Evolutionary conservation across 164 flowering plant genomes (phyloP), one percentile per base, ranked within the genome.

Genomic region (Santalum album): DNA sequence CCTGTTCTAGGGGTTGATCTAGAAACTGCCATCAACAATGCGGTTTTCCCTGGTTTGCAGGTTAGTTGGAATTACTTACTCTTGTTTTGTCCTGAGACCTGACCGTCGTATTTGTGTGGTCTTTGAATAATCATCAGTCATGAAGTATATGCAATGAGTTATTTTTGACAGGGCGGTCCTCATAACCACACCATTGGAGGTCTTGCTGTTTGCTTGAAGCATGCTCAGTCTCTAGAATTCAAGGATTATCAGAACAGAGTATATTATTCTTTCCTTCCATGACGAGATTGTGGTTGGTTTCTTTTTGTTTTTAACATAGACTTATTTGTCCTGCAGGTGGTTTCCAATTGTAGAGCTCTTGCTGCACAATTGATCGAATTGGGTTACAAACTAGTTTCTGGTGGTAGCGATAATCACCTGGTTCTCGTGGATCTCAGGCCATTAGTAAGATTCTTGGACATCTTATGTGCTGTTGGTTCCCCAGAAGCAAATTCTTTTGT

Each of bases 171-270:
- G 98, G 98, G 96, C 53, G 98, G 98, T 65, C 98, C 96, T 54
- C 98, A 91, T 69, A 91, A 91, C 74, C 95, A 88, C 81, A 88
- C 95, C 17, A 88, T 86, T 57, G 95, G 84, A 6, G 98, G 92
- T 21, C 75, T 84, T 32, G 78, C 90, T 24, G 90, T 87, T 21
- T 80, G 80, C 58, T 62, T 87, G 64, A 82, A 80, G 67, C 67
- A 75, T 66, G 90, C 90, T 39, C 88, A 82, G 56, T 71, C 83
- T 1, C 76, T 79, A 12, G 88, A 82, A 22, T 87, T 84, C 48
- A 80, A 82, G 61, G 70, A 68, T 62, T 87, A 87, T 67, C 88
- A 86, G 63, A 66, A 61, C 34, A 69, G 75, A 80, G 95, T 86
- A 32, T 32, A 61, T 16, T 18, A n/a, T n/a, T 14, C 29, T 27